Conservation (phyloP, 192 early-diverging fungal genomes). For the Backusella circina region DNA sequence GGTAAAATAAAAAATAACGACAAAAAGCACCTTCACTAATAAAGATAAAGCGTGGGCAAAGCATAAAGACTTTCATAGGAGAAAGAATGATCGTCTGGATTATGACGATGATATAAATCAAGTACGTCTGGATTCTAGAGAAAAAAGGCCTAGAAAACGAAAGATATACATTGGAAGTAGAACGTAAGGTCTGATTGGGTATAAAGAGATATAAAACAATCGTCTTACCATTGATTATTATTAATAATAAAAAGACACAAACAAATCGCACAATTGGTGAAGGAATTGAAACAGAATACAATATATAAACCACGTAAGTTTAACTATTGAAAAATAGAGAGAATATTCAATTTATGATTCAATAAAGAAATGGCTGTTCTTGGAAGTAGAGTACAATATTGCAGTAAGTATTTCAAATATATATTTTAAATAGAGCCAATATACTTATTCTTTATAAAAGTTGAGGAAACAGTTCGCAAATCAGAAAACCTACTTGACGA, state of each 20-base stretch:
- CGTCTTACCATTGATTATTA: background rate
- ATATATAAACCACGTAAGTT: constrained; percentile 41
- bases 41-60: constrained; percentile 13
- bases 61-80: background rate
- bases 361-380: constrained; percentile 38
- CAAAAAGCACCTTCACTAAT: background rate
- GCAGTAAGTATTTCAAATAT: constrained; percentile 20
- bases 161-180: constrained; percentile 35
- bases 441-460: background rate
- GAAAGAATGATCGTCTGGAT: background rate
- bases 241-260: constrained; percentile 41
- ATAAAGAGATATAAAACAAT: background rate
- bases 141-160: too few species aligned
- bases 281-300: constrained; percentile 54
- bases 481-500: background rate
- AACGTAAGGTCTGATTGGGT: constrained; percentile 16
- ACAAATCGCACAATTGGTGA: constrained; percentile 54
- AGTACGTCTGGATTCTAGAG: background rate
- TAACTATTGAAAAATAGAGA: background rate
- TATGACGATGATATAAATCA: background rate
- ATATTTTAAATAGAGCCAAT: constrained; percentile 14
- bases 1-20: constrained; percentile 6
- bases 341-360: background rate
- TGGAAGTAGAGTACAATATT: constrained; percentile 50
- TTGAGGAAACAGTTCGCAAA: background rate